Evolutionary conservation across 345 rosid species (phyloP).

Genomic region (Aethionema arabicum): DNA sequence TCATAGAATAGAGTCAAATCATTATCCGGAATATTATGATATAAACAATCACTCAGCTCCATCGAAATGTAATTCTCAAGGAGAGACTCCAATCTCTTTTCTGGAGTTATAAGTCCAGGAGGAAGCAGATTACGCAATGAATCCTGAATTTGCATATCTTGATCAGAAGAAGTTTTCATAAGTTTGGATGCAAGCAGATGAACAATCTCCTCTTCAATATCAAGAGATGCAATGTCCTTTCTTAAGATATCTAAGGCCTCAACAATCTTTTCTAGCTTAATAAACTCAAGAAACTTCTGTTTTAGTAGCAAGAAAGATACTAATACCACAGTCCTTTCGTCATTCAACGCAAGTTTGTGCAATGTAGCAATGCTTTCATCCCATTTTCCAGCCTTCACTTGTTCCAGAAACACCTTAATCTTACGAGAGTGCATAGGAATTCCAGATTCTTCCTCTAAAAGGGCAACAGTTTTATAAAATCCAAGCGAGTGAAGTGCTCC

Average conservation of each 20-base stretch:
- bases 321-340: constrained; percentile 40
- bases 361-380: constrained; percentile 47
- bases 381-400: constrained; percentile 50
- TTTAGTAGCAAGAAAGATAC: constrained; percentile 52
- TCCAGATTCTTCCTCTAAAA: constrained; percentile 52
- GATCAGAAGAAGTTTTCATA: constrained; percentile 24
- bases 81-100: constrained; percentile 55
- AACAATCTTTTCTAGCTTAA: constrained; percentile 25
- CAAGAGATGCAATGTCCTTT: constrained; percentile 51
- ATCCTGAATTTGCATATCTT: constrained; percentile 23
- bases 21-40: constrained; percentile 45
- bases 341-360: constrained; percentile 29
- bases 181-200: constrained; percentile 46
- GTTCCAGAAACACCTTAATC: constrained; percentile 41
- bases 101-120: constrained; percentile 46
- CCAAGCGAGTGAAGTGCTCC: constrained; percentile 60
- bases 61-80: constrained; percentile 44
- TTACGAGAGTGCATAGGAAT: constrained; percentile 38
- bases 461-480: constrained; percentile 38
- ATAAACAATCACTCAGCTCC: constrained; percentile 40
- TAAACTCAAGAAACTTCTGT: constrained; percentile 49
- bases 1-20: constrained; percentile 49
- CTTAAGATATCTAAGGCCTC: constrained; percentile 47
- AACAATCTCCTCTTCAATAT: constrained; percentile 30
- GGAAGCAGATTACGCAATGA: constrained; percentile 49